Evolutionary conservation across 129 eudicot species (phyloP).

Genomic region (Chrysanthemum lavandulifolium): DNA sequence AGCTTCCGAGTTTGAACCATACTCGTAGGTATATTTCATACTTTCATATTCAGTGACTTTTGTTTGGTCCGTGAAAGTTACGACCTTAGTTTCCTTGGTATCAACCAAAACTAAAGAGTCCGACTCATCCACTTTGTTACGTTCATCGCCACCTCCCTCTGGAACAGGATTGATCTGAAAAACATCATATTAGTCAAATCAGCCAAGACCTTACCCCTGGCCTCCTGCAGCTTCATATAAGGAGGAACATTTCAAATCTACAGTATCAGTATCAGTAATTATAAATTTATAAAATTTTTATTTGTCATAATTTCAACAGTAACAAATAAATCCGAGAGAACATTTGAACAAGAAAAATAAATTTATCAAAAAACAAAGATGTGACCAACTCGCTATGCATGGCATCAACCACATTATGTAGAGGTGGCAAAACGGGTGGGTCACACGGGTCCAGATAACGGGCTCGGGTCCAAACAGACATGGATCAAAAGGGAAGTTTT

Average conservation of each 20-base stretch:
- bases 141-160: constrained; percentile 30
- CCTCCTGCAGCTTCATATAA: no score
- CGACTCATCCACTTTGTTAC: constrained; percentile 31
- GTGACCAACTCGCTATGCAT: no score
- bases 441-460: no score
- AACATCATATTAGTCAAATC: constrained; percentile 17
- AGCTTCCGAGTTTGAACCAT: constrained; percentile 45
- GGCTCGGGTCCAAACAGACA: no score
- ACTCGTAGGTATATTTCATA: constrained; percentile 41
- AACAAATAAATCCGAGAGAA: no score
- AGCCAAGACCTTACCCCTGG: neutral
- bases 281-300: no score
- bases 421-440: neutral
- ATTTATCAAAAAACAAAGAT: no score
- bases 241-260: no score
- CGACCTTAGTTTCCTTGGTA: constrained; percentile 44
- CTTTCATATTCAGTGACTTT: constrained; percentile 36
- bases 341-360: no score
- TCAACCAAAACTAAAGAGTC: constrained; percentile 51
- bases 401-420: neutral
- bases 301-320: no score
- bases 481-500: no score
- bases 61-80: constrained; percentile 53
- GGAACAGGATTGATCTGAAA: constrained; percentile 43
- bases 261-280: no score